Conservation (phyloP, 192 early-diverging fungal species). For the Phlyctochytrium arcticum region DNA sequence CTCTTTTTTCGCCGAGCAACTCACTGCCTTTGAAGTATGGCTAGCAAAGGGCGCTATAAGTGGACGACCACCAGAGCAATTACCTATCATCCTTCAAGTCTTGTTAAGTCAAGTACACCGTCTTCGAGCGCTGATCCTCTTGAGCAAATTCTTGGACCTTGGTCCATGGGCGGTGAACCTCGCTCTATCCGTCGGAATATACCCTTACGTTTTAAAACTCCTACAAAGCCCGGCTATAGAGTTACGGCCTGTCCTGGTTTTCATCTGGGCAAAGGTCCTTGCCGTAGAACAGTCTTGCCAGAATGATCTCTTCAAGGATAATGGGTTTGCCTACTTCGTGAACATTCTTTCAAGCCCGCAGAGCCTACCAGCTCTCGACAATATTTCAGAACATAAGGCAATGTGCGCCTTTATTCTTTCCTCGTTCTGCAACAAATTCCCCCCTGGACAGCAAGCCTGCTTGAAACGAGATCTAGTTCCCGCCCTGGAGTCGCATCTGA, state of each 20-base stretch:
- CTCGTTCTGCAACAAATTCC: slow-evolving; percentile 84
- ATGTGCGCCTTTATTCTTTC: slow-evolving; percentile 94
- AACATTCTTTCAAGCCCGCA: slow-evolving; percentile 69
- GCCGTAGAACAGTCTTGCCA: slow-evolving; percentile 89
- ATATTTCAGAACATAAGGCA: slow-evolving; percentile 84
- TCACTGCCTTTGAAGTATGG: slow-evolving; percentile 96
- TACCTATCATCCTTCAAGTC: slow-evolving; percentile 96
- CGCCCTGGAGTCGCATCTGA: slow-evolving; percentile 62
- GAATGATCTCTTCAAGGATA: slow-evolving; percentile 86
- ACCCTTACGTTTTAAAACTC: slow-evolving; percentile 94
- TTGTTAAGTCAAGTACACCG: slow-evolving; percentile 92
- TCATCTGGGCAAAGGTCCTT: slow-evolving; percentile 96
- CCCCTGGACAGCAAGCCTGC: slow-evolving; percentile 80
- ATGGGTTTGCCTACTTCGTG: slow-evolving; percentile 90
- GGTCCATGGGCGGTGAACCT: slow-evolving; percentile 93
- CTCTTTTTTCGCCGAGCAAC: slow-evolving; percentile 93
- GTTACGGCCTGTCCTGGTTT: slow-evolving; percentile 88
- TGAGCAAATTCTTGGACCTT: slow-evolving; percentile 88
- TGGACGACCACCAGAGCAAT: slow-evolving; percentile 74
- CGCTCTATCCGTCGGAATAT: slow-evolving; percentile 91
- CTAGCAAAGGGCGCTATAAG: slow-evolving; percentile 77
- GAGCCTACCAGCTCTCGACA: slow-evolving; percentile 53
- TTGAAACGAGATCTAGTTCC: slow-evolving; percentile 63
- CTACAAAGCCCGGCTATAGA: slow-evolving; percentile 89
- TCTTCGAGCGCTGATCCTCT: slow-evolving; percentile 81